phyloP scores from a whole-genome alignment of 768 basidiomycete species.

The Tricholoma terreum region DNA sequence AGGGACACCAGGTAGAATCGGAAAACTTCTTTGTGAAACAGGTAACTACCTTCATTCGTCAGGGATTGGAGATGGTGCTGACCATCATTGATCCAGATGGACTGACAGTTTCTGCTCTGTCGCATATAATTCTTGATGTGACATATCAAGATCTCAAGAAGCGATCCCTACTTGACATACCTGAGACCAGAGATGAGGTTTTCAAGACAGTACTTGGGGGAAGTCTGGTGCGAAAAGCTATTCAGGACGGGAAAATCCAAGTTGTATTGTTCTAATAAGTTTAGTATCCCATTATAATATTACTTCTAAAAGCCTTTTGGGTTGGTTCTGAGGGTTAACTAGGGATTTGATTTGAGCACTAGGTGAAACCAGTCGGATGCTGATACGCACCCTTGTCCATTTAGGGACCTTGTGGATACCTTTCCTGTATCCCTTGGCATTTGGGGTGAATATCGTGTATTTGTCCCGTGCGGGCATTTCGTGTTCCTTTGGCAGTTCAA shows the following conservation, averaged over 20 bases:
- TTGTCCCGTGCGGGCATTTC: constrained; percentile 94
- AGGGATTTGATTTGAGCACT: constrained; percentile 4
- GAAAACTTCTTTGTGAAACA: constrained; percentile 75
- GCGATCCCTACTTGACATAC: constrained; percentile 73
- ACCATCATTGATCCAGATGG: constrained; percentile 48
- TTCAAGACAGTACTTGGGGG: constrained; percentile 71
- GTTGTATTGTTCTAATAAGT: constrained; percentile 68
- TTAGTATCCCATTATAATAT: constrained; percentile 9
- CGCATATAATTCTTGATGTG: constrained; percentile 81
- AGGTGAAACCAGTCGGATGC: neutral
- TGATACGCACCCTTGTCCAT: constrained; percentile 77
- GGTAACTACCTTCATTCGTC: constrained; percentile 39
- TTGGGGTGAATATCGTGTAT: constrained; percentile 84
- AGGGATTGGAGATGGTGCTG: neutral
- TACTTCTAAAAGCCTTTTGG: constrained; percentile 80
- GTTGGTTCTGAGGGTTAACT: constrained; percentile 86
- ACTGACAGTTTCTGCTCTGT: constrained; percentile 66
- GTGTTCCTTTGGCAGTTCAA: constrained; percentile 87
- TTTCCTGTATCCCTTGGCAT: constrained; percentile 77
- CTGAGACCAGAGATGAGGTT: constrained; percentile 79
- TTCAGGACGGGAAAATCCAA: constrained; percentile 71
- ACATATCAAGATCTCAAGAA: constrained; percentile 75
- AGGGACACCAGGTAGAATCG: constrained; percentile 89
- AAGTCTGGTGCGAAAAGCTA: constrained; percentile 55
- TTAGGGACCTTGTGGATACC: constrained; percentile 98